Base-by-base conservation (phyloP, 2,329 filamentous ascomycete genomes). In the Calonectria pseudoturangicola region DNA sequence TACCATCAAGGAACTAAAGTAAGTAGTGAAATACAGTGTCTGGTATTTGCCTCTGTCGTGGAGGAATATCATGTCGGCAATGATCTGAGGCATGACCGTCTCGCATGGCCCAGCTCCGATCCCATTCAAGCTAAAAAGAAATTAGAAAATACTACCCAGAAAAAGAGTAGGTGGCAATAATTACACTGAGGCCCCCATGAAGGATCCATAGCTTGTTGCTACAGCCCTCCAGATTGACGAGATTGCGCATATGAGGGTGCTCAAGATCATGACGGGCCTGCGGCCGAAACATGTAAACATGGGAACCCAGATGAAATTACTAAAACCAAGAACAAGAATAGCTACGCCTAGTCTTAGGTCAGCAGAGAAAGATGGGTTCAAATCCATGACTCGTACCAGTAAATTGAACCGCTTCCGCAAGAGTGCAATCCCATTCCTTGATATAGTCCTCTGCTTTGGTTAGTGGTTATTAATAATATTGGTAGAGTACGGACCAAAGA, bases 31-130 rank as follows among this genome's bases (percentile, higher is more conserved):
- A 6, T 67, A 71, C 10, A 71, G 39, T 0, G 69, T 67, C 21
- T 71, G 69, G 16, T 71, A 71, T 30, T 71, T 71, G 16, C 68
- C 68, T 8, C 68, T 51, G 16, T 71, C 63, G 25, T 71, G 68
- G 25, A 71, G 63, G 63, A 71, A 71, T 16, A 71, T 71, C 68
- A 66, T 66, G 51, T 71, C 68, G 43, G 68, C 68, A n/a, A 71
- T 66, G 51, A 71, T 71, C 45, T 71, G 68, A 9, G 68, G 68
- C 68, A 66, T 71, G 12, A 66, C 36, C 18, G 68, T 71, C 25
- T 71, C 63, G 33, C 68, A 71, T 4, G 68, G 63, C n/a, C 51
- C 68, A 8, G 68, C 68, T 3, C 68, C 68, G n/a, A 71, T 43
- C 3, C 68, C 68, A 12, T 71, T 71, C 36, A 71, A 27, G 21